phyloP scores from a whole-genome alignment of 352 stramenopile genomes.

The Peronospora farinosa region DNA sequence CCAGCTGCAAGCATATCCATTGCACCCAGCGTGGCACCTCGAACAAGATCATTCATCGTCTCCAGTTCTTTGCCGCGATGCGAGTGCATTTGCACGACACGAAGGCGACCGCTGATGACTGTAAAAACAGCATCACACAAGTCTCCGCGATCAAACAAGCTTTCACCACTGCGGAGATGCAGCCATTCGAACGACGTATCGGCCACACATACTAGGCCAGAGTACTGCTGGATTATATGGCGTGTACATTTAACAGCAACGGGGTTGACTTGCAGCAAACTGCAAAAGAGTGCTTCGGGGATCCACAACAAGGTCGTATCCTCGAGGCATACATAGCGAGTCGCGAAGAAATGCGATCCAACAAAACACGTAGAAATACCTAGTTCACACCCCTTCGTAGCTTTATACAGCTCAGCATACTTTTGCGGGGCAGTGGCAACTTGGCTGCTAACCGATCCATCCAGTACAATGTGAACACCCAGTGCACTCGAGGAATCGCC shows the following conservation, averaged over 20 bases:
- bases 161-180: slow-evolving; percentile 77
- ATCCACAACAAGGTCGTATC: slow-evolving; percentile 48
- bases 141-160: slow-evolving; percentile 69
- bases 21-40: slow-evolving; percentile 67
- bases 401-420: slow-evolving; percentile 46
- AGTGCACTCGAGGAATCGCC: slow-evolving; percentile 14
- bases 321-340: slow-evolving; percentile 43
- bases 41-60: slow-evolving; percentile 74
- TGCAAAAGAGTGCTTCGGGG: slow-evolving; percentile 49
- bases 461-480: slow-evolving; percentile 56
- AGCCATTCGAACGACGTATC: slow-evolving; percentile 83
- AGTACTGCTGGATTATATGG: slow-evolving; percentile 72
- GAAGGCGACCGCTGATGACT: slow-evolving; percentile 70
- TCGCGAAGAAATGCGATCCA: slow-evolving; percentile 36
- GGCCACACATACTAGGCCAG: slow-evolving; percentile 52
- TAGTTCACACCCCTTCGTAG: slow-evolving; percentile 54
- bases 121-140: slow-evolving; percentile 77
- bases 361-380: slow-evolving; percentile 64
- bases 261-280: slow-evolving; percentile 42
- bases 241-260: slow-evolving; percentile 49
- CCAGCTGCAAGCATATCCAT: slow-evolving; percentile 78
- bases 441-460: slow-evolving; percentile 52
- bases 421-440: slow-evolving; percentile 33
- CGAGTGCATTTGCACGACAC: slow-evolving; percentile 60
- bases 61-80: slow-evolving; percentile 60